phyloP scores from a whole-genome alignment of 2,329 filamentous ascomycete species.

The Graphilbum sp. region DNA sequence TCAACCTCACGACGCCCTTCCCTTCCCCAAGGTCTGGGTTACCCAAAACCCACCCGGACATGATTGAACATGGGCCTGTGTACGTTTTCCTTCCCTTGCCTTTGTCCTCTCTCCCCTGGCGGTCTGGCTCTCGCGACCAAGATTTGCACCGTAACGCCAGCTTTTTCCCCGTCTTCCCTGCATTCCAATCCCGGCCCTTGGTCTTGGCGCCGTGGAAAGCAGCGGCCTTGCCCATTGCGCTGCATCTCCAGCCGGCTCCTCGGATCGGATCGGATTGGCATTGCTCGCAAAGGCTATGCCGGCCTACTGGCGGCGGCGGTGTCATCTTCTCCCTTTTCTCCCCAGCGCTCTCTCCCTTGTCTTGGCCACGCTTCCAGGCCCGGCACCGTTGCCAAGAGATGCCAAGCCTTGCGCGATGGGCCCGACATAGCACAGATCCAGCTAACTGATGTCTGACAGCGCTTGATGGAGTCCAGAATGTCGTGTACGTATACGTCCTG shows the following conservation, averaged over 20 bases:
- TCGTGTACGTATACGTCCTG: constrained; percentile 10
- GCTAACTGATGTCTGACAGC: constrained; percentile 17
- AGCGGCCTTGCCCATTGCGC: too few species aligned
- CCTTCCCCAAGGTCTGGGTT: constrained; percentile 6
- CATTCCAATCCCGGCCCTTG: too few species aligned
- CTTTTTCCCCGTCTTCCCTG: too few species aligned
- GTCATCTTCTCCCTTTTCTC: background rate
- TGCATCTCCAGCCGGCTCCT: too few species aligned
- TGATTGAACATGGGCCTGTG: constrained; percentile 11
- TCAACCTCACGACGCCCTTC: background rate
- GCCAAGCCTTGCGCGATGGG: constrained; percentile 13
- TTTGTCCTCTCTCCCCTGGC: background rate
- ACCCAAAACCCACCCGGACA: constrained; percentile 8
- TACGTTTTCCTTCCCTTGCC: constrained; percentile 5
- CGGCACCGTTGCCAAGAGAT: constrained; percentile 2
- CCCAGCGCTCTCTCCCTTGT: too few species aligned
- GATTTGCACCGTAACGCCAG: too few species aligned
- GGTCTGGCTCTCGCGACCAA: background rate
- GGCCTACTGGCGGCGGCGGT: too few species aligned
- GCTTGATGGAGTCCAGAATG: constrained; percentile 19
- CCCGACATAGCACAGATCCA: background rate
- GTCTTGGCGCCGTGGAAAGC: constrained; percentile 3
- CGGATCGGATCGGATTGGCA: too few species aligned
- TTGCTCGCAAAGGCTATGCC: too few species aligned
- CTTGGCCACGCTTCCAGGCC: too few species aligned